phyloP scores from a whole-genome alignment of 345 rosid species.

The Gossypium australe region DNA sequence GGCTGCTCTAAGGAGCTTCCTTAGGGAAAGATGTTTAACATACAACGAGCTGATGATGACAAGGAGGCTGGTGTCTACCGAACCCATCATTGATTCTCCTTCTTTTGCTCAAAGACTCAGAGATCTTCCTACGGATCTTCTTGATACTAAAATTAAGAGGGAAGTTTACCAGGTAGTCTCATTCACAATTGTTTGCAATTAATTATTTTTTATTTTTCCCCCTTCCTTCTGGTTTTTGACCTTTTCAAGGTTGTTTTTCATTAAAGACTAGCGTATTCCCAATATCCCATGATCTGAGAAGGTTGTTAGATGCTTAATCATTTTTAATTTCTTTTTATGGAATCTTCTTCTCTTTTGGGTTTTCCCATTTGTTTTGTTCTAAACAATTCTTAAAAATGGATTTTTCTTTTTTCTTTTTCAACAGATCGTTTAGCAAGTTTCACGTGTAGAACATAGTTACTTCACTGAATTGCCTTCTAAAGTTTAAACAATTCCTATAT shows the following conservation, averaged over 20 bases:
- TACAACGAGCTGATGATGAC: constrained; percentile 12
- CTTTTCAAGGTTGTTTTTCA: neutral
- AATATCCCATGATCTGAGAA: neutral
- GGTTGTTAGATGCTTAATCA: neutral
- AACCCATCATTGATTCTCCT: constrained; percentile 29
- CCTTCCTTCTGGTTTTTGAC: neutral
- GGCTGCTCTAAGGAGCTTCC: constrained; percentile 43
- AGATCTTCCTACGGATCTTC: constrained; percentile 65
- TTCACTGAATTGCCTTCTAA: neutral
- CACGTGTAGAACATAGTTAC: neutral
- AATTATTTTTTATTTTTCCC: neutral
- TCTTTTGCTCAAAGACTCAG: constrained; percentile 61
- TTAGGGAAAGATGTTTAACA: constrained; percentile 33
- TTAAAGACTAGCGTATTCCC: neutral
- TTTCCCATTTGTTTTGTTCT: neutral
- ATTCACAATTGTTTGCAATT: neutral
- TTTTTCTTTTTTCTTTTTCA: neutral
- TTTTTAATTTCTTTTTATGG: neutral
- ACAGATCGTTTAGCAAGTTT: neutral
- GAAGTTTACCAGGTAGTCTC: constrained; percentile 51
- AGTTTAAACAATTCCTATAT: neutral
- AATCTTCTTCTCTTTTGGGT: neutral
- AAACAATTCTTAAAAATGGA: neutral
- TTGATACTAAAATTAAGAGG: constrained; percentile 55
- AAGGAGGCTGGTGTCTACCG: constrained; percentile 44